These are phyloP conservation scores for Solanum verrucosum DNA, from an alignment of 257 asterid species.

Conservation along the genomic window DNA sequence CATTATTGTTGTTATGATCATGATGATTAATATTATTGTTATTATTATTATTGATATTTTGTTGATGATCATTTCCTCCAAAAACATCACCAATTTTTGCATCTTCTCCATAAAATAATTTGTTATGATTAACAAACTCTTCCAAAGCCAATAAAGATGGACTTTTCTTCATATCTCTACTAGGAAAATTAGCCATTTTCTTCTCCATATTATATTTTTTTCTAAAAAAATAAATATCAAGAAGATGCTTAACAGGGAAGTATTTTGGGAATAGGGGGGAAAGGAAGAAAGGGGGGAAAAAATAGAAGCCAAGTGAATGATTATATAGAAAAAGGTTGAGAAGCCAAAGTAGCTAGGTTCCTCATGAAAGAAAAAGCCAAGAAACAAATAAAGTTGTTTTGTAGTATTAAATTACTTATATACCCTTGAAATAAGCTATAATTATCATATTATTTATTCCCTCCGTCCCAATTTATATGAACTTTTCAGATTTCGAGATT, in stretches of 20 bases:
- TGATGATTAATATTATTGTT: neutral
- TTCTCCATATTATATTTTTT: neutral
- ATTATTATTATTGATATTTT: neutral
- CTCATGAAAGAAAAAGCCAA: conserved; percentile 14
- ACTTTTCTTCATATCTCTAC: conserved; percentile 48
- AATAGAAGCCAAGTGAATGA: conserved; percentile 6
- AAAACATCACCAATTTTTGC: neutral
- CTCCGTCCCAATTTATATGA: neutral
- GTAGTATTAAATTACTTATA: neutral
- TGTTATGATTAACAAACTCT: conserved; percentile 23
- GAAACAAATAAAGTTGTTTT: conserved; percentile 20
- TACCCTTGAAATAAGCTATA: neutral
- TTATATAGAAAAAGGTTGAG: conserved; percentile 16
- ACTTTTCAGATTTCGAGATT: neutral
- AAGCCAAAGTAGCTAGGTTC: neutral
- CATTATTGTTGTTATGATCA: neutral
- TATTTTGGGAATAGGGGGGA: conserved; percentile 5
- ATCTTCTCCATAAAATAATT: conserved; percentile 16
- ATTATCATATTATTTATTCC: neutral
- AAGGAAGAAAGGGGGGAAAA: conserved; percentile 15
- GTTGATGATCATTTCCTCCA: neutral
- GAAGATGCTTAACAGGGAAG: conserved; percentile 14
- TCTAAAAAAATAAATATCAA: too few species aligned
- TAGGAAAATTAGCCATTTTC: conserved; percentile 18
- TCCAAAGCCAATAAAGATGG: conserved; percentile 41